These are phyloP conservation scores for Pelargonium nanum DNA, from an alignment of 345 rosid species.

Conservation along the genomic window DNA sequence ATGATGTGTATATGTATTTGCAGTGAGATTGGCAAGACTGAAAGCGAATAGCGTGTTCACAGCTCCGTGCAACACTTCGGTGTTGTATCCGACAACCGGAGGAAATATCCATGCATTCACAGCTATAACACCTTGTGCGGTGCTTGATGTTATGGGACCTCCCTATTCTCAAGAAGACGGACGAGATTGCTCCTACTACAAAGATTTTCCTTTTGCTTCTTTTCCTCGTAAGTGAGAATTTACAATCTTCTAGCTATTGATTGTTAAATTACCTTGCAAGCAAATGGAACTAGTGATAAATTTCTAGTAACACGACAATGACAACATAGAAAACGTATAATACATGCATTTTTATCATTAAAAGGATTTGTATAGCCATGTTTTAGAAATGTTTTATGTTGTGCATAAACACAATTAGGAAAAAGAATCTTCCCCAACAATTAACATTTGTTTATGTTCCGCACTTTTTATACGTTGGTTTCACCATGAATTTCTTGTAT, in stretches of 20 bases:
- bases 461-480: not conserved
- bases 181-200: conserved; percentile 55
- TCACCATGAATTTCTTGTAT: not conserved
- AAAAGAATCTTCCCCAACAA: not conserved
- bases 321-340: too few species aligned
- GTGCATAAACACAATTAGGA: not conserved
- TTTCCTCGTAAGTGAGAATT: conserved; percentile 26
- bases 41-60: conserved; percentile 21
- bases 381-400: too few species aligned
- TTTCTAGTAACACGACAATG: not conserved
- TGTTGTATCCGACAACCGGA: conserved; percentile 59
- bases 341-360: too few species aligned
- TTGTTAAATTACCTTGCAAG: not conserved
- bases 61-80: conserved; percentile 56
- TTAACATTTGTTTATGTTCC: not conserved
- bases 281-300: not conserved
- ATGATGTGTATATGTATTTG: too few species aligned
- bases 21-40: conserved; percentile 46
- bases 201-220: conserved; percentile 24
- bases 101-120: conserved; percentile 67
- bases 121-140: conserved; percentile 50
- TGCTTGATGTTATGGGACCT: conserved; percentile 69
- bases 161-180: conserved; percentile 50
- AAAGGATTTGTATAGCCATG: too few species aligned
- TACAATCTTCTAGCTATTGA: not conserved